Conservation (phyloP, 768 basidiomycete species). For the Podaxis carcinomalis region DNA sequence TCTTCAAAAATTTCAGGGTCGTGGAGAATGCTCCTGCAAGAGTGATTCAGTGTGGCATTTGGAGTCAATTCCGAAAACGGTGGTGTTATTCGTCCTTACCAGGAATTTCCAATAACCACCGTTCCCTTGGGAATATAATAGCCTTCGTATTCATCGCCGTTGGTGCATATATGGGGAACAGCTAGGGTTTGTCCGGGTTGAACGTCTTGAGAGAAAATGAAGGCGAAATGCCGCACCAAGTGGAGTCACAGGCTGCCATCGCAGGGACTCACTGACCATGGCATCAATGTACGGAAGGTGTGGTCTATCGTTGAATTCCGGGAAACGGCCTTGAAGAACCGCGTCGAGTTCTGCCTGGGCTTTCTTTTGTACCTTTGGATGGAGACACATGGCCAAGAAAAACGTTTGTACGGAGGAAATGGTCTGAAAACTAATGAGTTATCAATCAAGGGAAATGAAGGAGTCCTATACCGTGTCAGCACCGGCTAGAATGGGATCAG, state of each 20-base stretch:
- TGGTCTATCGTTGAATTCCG: conserved; percentile 20
- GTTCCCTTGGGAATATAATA: conserved; percentile 24
- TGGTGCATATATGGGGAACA: conserved; percentile 27
- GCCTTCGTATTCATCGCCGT: conserved; percentile 23
- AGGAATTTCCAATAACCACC: conserved; percentile 19
- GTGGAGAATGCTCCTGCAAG: conserved; percentile 14
- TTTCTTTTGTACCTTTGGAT: conserved; percentile 15
- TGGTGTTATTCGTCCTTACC: conserved; percentile 8
- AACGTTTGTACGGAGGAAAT: conserved; percentile 14
- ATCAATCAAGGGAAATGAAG: background rate
- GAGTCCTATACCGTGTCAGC: conserved; percentile 10
- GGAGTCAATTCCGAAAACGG: background rate
- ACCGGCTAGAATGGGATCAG: conserved; percentile 1
- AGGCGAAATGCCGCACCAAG: conserved; percentile 11
- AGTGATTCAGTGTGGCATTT: background rate
- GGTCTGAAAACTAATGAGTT: conserved; percentile 1
- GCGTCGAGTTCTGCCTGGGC: conserved; percentile 15
- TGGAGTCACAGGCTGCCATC: conserved; percentile 30
- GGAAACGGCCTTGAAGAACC: conserved; percentile 25
- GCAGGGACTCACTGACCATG: conserved; percentile 30
- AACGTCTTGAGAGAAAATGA: background rate
- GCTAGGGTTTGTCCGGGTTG: conserved; percentile 10
- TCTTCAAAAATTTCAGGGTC: conserved; percentile 15
- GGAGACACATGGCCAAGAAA: conserved; percentile 16
- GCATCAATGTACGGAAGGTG: conserved; percentile 30